phyloP scores from a whole-genome alignment of 176 grass and related monocot species.

The Rhynchospora breviuscula region DNA sequence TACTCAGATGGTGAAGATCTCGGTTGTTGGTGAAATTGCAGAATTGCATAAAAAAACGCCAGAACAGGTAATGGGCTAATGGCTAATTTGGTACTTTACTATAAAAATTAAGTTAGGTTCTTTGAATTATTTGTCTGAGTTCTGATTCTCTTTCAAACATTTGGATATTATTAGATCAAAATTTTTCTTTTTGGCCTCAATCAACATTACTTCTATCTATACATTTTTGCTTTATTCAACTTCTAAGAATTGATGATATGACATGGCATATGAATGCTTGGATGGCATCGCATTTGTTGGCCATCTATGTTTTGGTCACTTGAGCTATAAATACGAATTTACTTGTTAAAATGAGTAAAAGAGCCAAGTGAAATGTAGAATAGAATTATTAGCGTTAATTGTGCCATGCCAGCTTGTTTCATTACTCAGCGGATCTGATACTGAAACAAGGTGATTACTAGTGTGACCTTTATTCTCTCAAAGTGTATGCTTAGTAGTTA shows the following conservation, averaged over 20 bases:
- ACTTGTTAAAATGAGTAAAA: not conserved
- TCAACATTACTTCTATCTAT: not conserved
- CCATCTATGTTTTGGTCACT: not conserved
- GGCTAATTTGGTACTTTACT: constrained; percentile 1
- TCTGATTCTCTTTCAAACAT: not conserved
- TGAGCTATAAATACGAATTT: not conserved
- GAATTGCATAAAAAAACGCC: constrained; percentile 37
- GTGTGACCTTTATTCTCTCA: not conserved
- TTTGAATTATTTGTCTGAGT: not conserved
- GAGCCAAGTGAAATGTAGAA: not conserved
- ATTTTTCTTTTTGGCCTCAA: not conserved
- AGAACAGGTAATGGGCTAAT: constrained; percentile 35
- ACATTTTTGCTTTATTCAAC: not conserved
- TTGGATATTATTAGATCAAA: not conserved
- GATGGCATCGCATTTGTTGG: not conserved
- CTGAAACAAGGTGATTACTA: not conserved
- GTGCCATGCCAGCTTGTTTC: not conserved
- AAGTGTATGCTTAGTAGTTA: not conserved
- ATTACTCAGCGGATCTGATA: not conserved
- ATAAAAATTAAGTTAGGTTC: not conserved
- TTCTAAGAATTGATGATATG: not conserved
- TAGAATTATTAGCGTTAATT: not conserved
- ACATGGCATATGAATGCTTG: not conserved
- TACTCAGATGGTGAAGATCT: constrained; percentile 39
- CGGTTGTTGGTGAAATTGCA: constrained; percentile 36